Conservation (phyloP, 257 asterid species). For the Primulina tabacum region DNA sequence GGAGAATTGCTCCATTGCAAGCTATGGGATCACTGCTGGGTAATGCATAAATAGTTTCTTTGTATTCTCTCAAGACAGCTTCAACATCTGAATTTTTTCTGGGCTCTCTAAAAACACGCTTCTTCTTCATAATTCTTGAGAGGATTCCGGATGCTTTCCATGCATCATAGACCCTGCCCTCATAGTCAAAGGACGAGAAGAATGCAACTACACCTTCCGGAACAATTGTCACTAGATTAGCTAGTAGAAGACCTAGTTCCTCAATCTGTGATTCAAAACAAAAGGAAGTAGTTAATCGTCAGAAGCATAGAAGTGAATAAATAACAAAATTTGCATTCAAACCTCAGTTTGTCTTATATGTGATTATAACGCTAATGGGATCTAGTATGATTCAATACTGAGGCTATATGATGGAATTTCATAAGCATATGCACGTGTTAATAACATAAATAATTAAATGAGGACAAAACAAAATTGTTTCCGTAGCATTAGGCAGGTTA, state of each 20-base stretch:
- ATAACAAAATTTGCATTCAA: constrained; percentile 11
- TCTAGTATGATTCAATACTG: no score
- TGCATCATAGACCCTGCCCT: constrained; percentile 60
- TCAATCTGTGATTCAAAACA: constrained; percentile 54
- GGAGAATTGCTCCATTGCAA: constrained; percentile 76
- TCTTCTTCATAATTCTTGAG: constrained; percentile 70
- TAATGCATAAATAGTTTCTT: constrained; percentile 56
- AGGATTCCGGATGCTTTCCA: constrained; percentile 86
- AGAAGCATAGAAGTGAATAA: constrained; percentile 10
- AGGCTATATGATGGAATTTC: no score
- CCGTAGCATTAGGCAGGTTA: no score
- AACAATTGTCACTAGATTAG: constrained; percentile 74
- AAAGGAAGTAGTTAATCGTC: constrained; percentile 22
- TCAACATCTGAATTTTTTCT: constrained; percentile 80
- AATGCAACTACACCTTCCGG: constrained; percentile 89
- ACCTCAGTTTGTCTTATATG: background rate
- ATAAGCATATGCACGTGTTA: no score
- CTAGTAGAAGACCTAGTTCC: constrained; percentile 80
- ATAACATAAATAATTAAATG: no score
- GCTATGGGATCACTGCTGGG: constrained; percentile 30
- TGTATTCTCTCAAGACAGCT: constrained; percentile 65
- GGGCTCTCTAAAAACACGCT: constrained; percentile 82
- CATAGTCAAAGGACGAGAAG: constrained; percentile 92
- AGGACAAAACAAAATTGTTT: no score
- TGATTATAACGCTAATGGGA: background rate